These are phyloP conservation scores for Kodamaea fukazawae DNA, from an alignment of 805 yeast genomes.

Conservation along the genomic window DNA sequence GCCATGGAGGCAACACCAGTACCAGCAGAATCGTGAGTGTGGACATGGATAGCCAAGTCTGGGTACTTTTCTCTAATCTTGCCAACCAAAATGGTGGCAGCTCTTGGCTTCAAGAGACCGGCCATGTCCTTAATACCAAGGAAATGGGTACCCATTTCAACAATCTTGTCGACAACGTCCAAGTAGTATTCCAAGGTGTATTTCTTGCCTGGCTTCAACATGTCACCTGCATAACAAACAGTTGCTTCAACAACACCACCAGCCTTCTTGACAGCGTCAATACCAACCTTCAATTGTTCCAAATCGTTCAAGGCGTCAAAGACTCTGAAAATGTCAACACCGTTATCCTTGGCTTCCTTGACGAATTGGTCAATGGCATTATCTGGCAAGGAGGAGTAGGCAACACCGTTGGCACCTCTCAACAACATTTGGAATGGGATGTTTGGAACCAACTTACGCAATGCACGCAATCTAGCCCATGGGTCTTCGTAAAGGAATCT, in stretches of 20 bases:
- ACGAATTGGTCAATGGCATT: constrained; percentile 98
- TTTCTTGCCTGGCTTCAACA: constrained; percentile 94
- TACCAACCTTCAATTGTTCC: constrained; percentile 96
- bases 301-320: constrained; percentile 96
- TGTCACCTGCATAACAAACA: constrained; percentile 97
- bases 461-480: constrained; percentile 89
- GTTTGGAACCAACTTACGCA: constrained; percentile 91
- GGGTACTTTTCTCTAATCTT: constrained; percentile 85
- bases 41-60: constrained; percentile 94
- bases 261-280: constrained; percentile 95
- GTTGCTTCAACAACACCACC: constrained; percentile 99
- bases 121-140: constrained; percentile 99
- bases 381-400: constrained; percentile 96
- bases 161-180: constrained; percentile 76
- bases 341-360: constrained; percentile 88
- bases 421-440: constrained; percentile 99
- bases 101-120: constrained; percentile 94
- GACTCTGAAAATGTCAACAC: constrained; percentile 97
- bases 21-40: constrained; percentile 99
- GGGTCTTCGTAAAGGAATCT: constrained; percentile 98
- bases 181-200: constrained; percentile 91
- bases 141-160: constrained; percentile 92
- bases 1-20: constrained; percentile 97
- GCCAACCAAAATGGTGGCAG: constrained; percentile 79
- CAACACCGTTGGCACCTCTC: constrained; percentile 99